Evolutionary conservation across 306 rosid species (phyloP), one percentile per base, ranked within the genome.

Genomic region (Rosa lucieae): DNA sequence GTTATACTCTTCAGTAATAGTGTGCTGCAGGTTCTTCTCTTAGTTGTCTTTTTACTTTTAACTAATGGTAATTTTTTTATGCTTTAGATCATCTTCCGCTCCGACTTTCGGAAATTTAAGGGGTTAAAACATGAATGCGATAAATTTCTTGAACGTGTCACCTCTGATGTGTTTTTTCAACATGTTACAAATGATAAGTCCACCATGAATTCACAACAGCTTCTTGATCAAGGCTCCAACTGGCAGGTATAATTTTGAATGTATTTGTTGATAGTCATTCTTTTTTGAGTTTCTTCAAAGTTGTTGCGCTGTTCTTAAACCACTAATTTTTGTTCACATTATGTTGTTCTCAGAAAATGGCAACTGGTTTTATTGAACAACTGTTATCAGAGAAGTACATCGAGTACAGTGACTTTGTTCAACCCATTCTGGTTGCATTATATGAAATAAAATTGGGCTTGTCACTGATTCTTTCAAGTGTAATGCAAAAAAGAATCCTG

Each of bases 381-480:
- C 78, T 59, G 42, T 80, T 89, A 81, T 86, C 84, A 75, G 84
- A 76, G 71, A 88, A 88, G 73, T 91, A 90, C 67, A 15, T 37
- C 32, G 79, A 85, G 51, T 91, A 86, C 74, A 77, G 78, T 23
- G 97, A 95, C 85, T 79, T 92, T 80, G 84, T 91, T 84, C 99
- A 91, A 81, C 98, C 99, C 23, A 86, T 95, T 78, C 96, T 91
- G 85, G 92, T 95, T 82, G 94, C 99, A 21, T 90, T 92, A 23
- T 90, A 91, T 85, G 99, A 95, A 87, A 89, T 95, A 86, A 95
- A 92, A 78, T 84, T 95, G 78, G 99, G 98, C 70, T 78, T 90
- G 74, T 88, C 98, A 10, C 81, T 95, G 44, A 76, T 92, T 83
- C 70, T 89, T 46, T 86, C 97, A 32, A 85, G 88, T 56, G n/a